These are phyloP conservation scores for Ananas comosus DNA, from an alignment of 176 grass and related monocot genomes.

Conservation along the genomic window DNA sequence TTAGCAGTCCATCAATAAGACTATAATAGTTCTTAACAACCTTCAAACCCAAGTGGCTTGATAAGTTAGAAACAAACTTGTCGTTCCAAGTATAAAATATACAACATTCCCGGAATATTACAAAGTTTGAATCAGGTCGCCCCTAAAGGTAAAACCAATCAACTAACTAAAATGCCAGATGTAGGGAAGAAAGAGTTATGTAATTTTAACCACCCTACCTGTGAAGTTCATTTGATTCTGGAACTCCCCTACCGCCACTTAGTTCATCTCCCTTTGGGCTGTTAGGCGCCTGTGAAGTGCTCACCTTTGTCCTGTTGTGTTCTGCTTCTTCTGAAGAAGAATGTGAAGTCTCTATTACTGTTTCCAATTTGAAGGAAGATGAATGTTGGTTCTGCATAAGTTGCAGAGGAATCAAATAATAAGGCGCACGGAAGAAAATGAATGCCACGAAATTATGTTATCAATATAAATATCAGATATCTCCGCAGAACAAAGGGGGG, in stretches of 20 bases:
- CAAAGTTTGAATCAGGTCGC: too few relatives aligned
- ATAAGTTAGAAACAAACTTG: too few relatives aligned
- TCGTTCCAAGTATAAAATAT: too few relatives aligned
- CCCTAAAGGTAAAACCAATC: too few relatives aligned
- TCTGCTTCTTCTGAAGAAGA: constrained; percentile 17
- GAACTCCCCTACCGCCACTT: constrained; percentile 18
- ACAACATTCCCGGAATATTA: too few relatives aligned
- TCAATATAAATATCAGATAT: not conserved
- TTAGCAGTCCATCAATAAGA: too few relatives aligned
- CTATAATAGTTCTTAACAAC: too few relatives aligned
- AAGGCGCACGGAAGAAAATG: constrained; percentile 15
- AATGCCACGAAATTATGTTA: constrained; percentile 3
- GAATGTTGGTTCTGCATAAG: constrained; percentile 32
- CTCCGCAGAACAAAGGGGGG: not conserved
- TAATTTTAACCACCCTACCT: constrained; percentile 30
- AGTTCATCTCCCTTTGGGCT: constrained; percentile 19
- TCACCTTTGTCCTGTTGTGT: constrained; percentile 7
- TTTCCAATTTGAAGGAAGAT: constrained; percentile 18
- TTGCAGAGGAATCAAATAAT: constrained; percentile 11
- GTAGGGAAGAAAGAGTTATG: constrained; percentile 6
- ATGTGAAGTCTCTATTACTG: constrained; percentile 20
- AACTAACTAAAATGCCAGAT: not conserved
- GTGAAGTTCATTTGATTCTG: constrained; percentile 22
- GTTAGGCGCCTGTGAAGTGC: constrained; percentile 18
- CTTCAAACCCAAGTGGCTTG: too few relatives aligned